Evolutionary conservation across 2,329 filamentous ascomycete species (phyloP).

Genomic region (Aureobasidium lini): DNA sequence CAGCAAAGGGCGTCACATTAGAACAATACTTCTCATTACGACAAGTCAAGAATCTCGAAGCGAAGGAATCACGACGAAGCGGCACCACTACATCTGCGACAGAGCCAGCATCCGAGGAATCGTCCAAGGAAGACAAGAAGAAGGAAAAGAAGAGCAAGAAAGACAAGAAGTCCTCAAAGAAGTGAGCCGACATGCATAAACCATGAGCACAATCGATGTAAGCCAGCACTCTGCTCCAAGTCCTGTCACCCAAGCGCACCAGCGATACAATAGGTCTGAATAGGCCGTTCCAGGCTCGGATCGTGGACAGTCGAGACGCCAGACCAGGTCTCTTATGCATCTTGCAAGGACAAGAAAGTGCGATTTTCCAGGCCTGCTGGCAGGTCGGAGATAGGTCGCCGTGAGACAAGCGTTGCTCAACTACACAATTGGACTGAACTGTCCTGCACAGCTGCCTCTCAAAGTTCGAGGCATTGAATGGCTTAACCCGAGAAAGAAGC

Average conservation of each 20-base stretch:
- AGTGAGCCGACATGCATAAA: neutral
- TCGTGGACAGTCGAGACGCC: too few relatives aligned
- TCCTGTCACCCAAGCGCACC: neutral
- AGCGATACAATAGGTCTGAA: neutral
- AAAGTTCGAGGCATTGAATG: too few relatives aligned
- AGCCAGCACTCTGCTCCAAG: neutral
- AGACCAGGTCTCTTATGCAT: neutral
- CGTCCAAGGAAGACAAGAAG: conserved; percentile 3
- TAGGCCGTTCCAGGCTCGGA: neutral
- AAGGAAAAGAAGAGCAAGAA: conserved; percentile 17
- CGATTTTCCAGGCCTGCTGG: too few relatives aligned
- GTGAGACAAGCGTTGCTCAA: too few relatives aligned
- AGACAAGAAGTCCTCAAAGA: conserved; percentile 12
- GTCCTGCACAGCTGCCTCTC: too few relatives aligned
- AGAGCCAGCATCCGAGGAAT: conserved; percentile 7
- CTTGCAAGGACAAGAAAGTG: neutral
- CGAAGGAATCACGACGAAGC: conserved; percentile 8
- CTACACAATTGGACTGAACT: too few relatives aligned
- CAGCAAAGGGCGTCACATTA: conserved; percentile 27
- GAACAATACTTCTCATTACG: conserved; percentile 19
- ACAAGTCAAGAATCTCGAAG: conserved; percentile 9
- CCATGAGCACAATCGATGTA: neutral
- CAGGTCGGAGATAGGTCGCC: too few relatives aligned
- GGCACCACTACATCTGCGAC: neutral
- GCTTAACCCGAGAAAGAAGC: too few relatives aligned